Evolutionary conservation across 78 protist species (phyloP).

Genomic region (Diacronema lutheri): DNA sequence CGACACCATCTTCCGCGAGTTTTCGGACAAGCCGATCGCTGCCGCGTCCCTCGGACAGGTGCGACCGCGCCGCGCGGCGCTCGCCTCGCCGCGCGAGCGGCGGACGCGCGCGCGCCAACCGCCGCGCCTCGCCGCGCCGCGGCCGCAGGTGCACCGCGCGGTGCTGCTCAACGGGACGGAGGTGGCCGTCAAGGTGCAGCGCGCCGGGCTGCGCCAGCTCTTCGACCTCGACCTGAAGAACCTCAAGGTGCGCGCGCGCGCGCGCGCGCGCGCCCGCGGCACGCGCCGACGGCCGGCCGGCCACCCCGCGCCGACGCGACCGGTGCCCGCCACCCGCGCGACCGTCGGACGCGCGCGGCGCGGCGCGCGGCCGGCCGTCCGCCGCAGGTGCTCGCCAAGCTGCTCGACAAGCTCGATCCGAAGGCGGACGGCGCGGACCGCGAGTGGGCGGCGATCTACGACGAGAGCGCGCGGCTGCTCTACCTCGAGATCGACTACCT

Average conservation of each 20-base stretch:
- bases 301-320: neutral
- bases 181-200: slow-evolving; percentile 37
- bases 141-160: neutral
- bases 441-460: neutral
- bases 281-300: neutral
- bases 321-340: neutral
- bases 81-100: no score
- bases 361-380: no score
- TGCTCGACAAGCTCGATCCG: slow-evolving; percentile 22
- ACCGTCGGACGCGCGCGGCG: neutral
- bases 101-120: no score
- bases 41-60: slow-evolving; percentile 22
- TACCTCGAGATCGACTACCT: slow-evolving; percentile 35
- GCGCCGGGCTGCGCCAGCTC: slow-evolving; percentile 14
- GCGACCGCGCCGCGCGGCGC: neutral
- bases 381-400: neutral
- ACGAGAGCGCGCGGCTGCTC: neutral
- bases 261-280: neutral
- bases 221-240: slow-evolving; percentile 30
- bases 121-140: no score
- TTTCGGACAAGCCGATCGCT: neutral
- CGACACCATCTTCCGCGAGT: neutral
- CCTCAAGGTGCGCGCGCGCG: neutral
- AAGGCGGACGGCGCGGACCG: slow-evolving; percentile 19
- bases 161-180: neutral